Conservation (phyloP, 306 rosid species). For the Vicia faba region DNA sequence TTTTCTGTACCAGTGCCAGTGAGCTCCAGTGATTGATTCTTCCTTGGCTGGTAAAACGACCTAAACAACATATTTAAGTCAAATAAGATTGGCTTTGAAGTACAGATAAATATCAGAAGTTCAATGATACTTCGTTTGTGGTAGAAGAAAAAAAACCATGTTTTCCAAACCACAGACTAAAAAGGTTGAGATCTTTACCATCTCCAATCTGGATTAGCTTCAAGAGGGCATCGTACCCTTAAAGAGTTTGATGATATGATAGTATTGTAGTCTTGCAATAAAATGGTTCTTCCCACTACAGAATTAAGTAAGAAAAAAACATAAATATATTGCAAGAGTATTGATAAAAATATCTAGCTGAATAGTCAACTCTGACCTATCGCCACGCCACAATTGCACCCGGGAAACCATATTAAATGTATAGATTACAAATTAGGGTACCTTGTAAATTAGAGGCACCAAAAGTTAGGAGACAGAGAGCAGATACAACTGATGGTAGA, state of each 20-base stretch:
- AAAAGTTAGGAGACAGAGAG: constrained; percentile 69
- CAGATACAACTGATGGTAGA: constrained; percentile 71
- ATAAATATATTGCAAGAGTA: constrained; percentile 14
- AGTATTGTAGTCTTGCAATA: constrained; percentile 38
- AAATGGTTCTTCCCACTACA: constrained; percentile 45
- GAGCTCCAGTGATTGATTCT: constrained; percentile 51
- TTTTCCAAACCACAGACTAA: constrained; percentile 4
- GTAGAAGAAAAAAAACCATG: neutral
- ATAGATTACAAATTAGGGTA: constrained; percentile 36
- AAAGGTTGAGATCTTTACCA: constrained; percentile 55
- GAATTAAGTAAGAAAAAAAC: constrained; percentile 33
- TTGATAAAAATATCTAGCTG: constrained; percentile 3
- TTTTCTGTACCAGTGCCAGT: constrained; percentile 48
- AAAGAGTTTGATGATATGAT: constrained; percentile 53
- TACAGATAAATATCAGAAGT: constrained; percentile 1
- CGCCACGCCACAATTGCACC: constrained; percentile 3
- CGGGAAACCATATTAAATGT: constrained; percentile 20
- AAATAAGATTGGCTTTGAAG: constrained; percentile 11
- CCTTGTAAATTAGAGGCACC: constrained; percentile 52
- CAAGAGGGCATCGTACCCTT: constrained; percentile 69
- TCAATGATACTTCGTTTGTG: neutral
- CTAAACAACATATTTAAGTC: constrained; percentile 43
- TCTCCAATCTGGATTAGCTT: constrained; percentile 87
- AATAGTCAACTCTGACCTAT: constrained; percentile 24
- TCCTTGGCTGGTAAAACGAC: constrained; percentile 75